phyloP scores from a whole-genome alignment of 345 rosid species.

The Orychophragmus violaceus region DNA sequence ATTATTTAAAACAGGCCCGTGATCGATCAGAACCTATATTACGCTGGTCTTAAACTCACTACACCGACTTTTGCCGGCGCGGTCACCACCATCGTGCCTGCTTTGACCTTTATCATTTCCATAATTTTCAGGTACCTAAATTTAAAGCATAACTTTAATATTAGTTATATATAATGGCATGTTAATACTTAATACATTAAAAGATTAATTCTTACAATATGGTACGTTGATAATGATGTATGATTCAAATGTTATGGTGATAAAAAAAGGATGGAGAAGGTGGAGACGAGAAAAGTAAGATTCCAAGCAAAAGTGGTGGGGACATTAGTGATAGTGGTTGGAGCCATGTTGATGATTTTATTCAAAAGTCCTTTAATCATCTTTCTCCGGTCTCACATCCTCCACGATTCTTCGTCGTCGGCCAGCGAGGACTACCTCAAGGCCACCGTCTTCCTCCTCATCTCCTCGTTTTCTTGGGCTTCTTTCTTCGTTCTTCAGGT shows the following conservation, averaged over 20 bases:
- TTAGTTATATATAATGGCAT: not conserved
- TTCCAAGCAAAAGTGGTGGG: constrained; percentile 84
- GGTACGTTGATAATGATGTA: constrained; percentile 4
- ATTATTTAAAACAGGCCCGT: constrained; percentile 50
- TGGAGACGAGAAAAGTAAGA: constrained; percentile 61
- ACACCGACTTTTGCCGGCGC: constrained; percentile 91
- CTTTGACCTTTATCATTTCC: constrained; percentile 86
- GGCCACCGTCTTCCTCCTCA: constrained; percentile 69
- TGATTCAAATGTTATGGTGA: constrained; percentile 7
- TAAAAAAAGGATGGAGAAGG: constrained; percentile 69
- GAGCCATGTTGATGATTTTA: constrained; percentile 79
- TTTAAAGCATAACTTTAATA: not conserved
- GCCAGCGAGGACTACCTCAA: constrained; percentile 45
- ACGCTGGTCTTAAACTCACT: constrained; percentile 76
- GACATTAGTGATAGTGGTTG: constrained; percentile 72
- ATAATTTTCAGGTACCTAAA: constrained; percentile 36
- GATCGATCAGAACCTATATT: constrained; percentile 89
- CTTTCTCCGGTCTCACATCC: constrained; percentile 51
- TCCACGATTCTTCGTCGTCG: constrained; percentile 9
- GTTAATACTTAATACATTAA: not conserved
- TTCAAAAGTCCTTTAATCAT: constrained; percentile 62
- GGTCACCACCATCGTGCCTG: constrained; percentile 84
- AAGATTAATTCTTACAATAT: not conserved
- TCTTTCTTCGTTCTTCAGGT: constrained; percentile 77
- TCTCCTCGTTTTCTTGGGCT: constrained; percentile 93